Conservation (phyloP, 2,329 filamentous ascomycete species). For the Fusarium sp. region DNA sequence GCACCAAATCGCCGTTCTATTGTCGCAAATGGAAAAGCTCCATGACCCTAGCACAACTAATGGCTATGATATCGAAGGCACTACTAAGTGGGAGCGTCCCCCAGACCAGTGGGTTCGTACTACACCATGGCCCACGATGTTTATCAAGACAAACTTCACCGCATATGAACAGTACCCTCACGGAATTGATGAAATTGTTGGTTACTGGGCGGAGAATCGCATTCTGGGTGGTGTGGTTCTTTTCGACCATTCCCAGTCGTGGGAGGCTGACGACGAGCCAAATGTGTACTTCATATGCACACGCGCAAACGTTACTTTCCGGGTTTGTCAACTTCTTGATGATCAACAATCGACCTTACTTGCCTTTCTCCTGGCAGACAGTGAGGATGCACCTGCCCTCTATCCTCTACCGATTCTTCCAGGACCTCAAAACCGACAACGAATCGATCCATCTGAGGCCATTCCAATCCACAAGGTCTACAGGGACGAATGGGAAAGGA, state of each 20-base stretch:
- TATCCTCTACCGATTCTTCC: slow-evolving; percentile 16
- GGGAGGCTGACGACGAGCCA: neutral
- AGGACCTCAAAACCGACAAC: slow-evolving; percentile 6
- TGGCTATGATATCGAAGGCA: slow-evolving; percentile 5
- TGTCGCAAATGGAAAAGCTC: neutral
- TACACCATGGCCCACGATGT: slow-evolving; percentile 11
- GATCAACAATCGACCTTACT: slow-evolving; percentile 18
- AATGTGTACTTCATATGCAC: slow-evolving; percentile 27
- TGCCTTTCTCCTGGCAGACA: slow-evolving; percentile 5
- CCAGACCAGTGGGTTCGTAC: neutral
- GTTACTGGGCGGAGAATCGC: slow-evolving; percentile 30
- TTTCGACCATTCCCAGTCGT: slow-evolving; percentile 11
- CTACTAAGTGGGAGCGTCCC: slow-evolving; percentile 14
- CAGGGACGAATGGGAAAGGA: slow-evolving; percentile 31
- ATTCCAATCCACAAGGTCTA: slow-evolving; percentile 17
- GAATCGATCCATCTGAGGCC: slow-evolving; percentile 11
- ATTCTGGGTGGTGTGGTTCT: slow-evolving; percentile 24
- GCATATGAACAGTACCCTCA: slow-evolving; percentile 21
- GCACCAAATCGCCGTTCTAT: neutral
- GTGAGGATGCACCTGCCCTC: neutral
- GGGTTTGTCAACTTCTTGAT: slow-evolving; percentile 25
- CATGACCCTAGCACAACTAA: slow-evolving; percentile 3
- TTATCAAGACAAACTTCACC: slow-evolving; percentile 12
- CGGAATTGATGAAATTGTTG: slow-evolving; percentile 14
- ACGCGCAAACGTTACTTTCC: slow-evolving; percentile 10